Percentiles rank a stretch among this genome's conserved stretches.
phyloP scores from a whole-genome alignment of 2,329 filamentous ascomycete genomes.

The Onygena corvina region DNA sequence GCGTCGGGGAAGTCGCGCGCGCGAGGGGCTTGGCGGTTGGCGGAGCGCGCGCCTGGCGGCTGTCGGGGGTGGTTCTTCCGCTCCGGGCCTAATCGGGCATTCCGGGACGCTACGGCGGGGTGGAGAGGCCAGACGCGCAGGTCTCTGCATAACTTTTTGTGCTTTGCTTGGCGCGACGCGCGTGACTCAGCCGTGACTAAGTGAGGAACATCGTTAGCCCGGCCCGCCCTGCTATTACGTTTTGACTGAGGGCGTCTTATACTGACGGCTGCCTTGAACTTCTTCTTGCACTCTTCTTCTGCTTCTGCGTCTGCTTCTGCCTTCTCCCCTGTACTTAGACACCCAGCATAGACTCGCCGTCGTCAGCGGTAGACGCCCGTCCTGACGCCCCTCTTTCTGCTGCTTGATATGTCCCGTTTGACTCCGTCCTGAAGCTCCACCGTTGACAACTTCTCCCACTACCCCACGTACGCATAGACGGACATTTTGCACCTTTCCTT shows the following conservation, averaged over 20 bases:
- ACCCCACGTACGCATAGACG: too few relatives aligned
- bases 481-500: too few relatives aligned
- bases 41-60: conserved; percentile 16
- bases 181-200: neutral
- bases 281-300: neutral
- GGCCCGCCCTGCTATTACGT: neutral
- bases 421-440: too few relatives aligned
- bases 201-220: neutral
- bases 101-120: neutral
- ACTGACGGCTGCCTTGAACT: neutral
- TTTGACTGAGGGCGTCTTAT: neutral
- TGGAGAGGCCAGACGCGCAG: neutral
- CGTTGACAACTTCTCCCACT: too few relatives aligned
- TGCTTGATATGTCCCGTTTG: too few relatives aligned
- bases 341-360: too few relatives aligned
- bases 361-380: too few relatives aligned
- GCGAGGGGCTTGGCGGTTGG: conserved; percentile 13
- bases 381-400: too few relatives aligned
- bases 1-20: neutral
- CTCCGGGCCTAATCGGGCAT: neutral
- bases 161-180: neutral
- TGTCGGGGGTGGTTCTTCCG: neutral
- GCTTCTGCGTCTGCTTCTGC: too few relatives aligned
- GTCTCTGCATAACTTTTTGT: neutral
- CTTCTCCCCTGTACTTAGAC: too few relatives aligned